Conservation (phyloP, 192 early-diverging fungal species). For the Podila epicladia region DNA sequence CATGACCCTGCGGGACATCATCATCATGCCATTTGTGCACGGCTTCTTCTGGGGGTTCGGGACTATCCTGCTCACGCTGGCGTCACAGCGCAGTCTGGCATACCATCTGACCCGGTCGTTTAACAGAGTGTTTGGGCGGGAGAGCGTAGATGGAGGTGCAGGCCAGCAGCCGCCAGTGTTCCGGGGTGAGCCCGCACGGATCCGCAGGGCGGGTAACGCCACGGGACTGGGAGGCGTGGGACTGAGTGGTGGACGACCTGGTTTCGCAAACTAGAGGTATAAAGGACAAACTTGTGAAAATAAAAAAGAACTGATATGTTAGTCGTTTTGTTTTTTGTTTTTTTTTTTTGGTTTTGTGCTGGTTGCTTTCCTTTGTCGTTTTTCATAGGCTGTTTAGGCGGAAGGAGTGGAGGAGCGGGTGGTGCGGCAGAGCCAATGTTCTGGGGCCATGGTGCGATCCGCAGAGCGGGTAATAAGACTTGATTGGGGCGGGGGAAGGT, state of each 20-base stretch:
- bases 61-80: constrained; percentile 30
- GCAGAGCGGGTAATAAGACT: background rate
- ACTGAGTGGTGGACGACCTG: constrained; percentile 17
- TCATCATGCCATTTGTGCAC: constrained; percentile 48
- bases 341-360: no score
- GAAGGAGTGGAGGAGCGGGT: background rate
- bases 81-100: constrained; percentile 19
- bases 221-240: constrained; percentile 9
- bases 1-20: constrained; percentile 45
- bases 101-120: constrained; percentile 20
- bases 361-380: no score
- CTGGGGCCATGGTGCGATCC: constrained; percentile 29
- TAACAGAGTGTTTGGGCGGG: constrained; percentile 19
- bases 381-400: constrained; percentile 22
- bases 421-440: background rate
- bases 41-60: constrained; percentile 53
- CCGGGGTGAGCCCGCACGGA: constrained; percentile 32
- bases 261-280: constrained; percentile 9
- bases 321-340: no score
- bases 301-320: background rate
- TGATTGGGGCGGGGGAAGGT: constrained; percentile 4
- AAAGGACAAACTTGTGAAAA: no score
- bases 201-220: constrained; percentile 1
- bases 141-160: background rate
- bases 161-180: background rate